phyloP scores from a whole-genome alignment of 2,329 filamentous ascomycete genomes.

The Dothidotthia symphoricarpi region DNA sequence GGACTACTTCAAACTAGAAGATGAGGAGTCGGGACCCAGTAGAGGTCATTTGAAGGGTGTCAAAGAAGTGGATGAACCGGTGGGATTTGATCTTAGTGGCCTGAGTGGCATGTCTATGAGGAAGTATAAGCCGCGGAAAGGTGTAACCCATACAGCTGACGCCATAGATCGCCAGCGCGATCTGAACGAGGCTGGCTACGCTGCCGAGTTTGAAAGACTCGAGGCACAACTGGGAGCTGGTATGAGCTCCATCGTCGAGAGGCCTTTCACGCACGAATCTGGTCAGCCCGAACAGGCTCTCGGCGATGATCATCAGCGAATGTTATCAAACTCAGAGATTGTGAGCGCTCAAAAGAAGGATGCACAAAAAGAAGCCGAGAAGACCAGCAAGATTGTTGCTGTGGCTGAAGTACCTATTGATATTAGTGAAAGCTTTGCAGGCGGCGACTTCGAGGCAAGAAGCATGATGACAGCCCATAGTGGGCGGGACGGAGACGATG shows the following conservation, averaged over 20 bases:
- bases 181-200: slow-evolving; percentile 32
- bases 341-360: slow-evolving; percentile 27
- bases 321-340: slow-evolving; percentile 18
- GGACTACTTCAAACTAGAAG: slow-evolving; percentile 34
- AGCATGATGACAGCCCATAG: slow-evolving; percentile 24
- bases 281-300: slow-evolving; percentile 9
- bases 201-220: slow-evolving; percentile 38
- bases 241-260: slow-evolving; percentile 37
- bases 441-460: slow-evolving; percentile 33
- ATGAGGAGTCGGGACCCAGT: slow-evolving; percentile 26
- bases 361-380: slow-evolving; percentile 45
- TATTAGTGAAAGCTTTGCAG: slow-evolving; percentile 43
- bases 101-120: slow-evolving; percentile 32
- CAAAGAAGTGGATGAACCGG: slow-evolving; percentile 32
- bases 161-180: slow-evolving; percentile 20
- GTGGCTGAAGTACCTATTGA: slow-evolving; percentile 45
- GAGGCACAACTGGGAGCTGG: slow-evolving; percentile 39
- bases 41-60: slow-evolving; percentile 20
- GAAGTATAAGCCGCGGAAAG: slow-evolving; percentile 17
- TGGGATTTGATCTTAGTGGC: slow-evolving; percentile 31
- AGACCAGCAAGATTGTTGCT: slow-evolving; percentile 46
- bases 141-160: slow-evolving; percentile 11
- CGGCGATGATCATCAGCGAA: slow-evolving; percentile 22
- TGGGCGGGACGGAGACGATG: slow-evolving; percentile 16
- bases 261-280: slow-evolving; percentile 31